phyloP scores from a whole-genome alignment of 768 basidiomycete species.

The Panellus pusillus region DNA sequence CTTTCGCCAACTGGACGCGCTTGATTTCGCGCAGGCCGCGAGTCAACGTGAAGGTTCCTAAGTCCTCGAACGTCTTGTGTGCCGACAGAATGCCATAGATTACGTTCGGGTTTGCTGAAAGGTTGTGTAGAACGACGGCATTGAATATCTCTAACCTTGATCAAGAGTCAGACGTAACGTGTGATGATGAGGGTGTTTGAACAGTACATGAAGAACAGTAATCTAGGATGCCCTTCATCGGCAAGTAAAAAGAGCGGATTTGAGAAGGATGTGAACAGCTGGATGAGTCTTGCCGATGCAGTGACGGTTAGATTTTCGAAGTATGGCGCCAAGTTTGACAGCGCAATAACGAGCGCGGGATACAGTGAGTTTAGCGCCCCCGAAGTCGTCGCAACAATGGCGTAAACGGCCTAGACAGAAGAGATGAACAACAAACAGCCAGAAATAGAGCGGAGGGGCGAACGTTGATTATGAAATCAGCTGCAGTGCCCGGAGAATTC shows the following conservation, averaged over 20 bases:
- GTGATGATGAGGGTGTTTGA: background rate
- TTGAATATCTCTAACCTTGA: slow-evolving; percentile 89
- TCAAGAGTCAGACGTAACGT: background rate
- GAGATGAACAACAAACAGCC: slow-evolving; percentile 5
- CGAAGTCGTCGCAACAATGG: slow-evolving; percentile 85
- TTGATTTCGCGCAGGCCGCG: slow-evolving; percentile 85
- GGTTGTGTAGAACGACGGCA: slow-evolving; percentile 72
- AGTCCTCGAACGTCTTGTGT: slow-evolving; percentile 82
- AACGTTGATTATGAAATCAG: slow-evolving; percentile 88
- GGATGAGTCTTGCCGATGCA: slow-evolving; percentile 80
- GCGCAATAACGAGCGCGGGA: slow-evolving; percentile 86
- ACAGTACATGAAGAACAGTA: slow-evolving; percentile 86
- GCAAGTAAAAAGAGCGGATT: slow-evolving; percentile 86
- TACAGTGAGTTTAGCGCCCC: slow-evolving; percentile 82
- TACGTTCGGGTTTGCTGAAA: slow-evolving; percentile 84
- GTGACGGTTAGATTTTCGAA: slow-evolving; percentile 79
- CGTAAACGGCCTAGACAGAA: slow-evolving; percentile 72
- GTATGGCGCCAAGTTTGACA: slow-evolving; percentile 88
- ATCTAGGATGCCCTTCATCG: slow-evolving; percentile 92
- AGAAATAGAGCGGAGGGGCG: slow-evolving; percentile 24
- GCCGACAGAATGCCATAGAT: slow-evolving; percentile 83
- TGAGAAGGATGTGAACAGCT: slow-evolving; percentile 90
- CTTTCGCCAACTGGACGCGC: slow-evolving; percentile 67
- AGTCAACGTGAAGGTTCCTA: slow-evolving; percentile 89
- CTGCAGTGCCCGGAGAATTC: slow-evolving; percentile 68